phyloP scores from a whole-genome alignment of 495 filamentous ascomycete genomes.

The Barbatosphaeria neglecta region DNA sequence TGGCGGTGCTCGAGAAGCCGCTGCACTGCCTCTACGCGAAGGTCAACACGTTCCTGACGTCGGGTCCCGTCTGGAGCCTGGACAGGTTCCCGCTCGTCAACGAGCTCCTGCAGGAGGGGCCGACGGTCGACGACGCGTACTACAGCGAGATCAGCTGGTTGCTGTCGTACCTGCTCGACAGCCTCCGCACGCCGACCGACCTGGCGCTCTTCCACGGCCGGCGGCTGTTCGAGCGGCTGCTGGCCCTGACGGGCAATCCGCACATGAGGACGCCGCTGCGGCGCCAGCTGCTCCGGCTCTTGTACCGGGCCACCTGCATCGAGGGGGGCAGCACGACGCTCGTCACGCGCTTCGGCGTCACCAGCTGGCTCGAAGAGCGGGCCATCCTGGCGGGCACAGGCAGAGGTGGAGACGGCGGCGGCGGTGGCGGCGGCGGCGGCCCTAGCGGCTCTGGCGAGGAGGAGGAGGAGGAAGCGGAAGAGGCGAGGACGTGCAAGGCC shows the following conservation, averaged over 20 bases:
- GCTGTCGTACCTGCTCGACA: constrained; percentile 59
- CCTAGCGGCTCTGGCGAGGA: no score
- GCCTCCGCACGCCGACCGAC: constrained; percentile 44
- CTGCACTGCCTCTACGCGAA: constrained; percentile 77
- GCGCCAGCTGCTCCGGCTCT: constrained; percentile 57
- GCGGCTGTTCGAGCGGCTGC: constrained; percentile 66
- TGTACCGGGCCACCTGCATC: constrained; percentile 62
- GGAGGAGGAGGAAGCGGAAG: no score
- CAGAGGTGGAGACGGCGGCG: no score
- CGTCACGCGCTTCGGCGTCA: constrained; percentile 68
- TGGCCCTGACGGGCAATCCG: constrained; percentile 58
- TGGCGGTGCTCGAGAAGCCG: constrained; percentile 61
- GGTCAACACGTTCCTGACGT: constrained; percentile 72
- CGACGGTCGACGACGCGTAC: constrained; percentile 60
- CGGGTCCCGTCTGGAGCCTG: constrained; percentile 59
- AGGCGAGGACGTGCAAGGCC: constrained; percentile 41
- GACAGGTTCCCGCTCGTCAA: constrained; percentile 68
- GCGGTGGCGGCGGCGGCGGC: no score
- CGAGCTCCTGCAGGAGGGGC: constrained; percentile 56
- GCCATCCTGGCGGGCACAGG: constrained; percentile 42
- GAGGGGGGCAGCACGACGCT: constrained; percentile 74
- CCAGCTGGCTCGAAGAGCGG: constrained; percentile 66
- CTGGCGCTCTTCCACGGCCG: constrained; percentile 73
- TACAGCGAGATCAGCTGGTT: constrained; percentile 74
- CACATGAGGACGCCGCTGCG: constrained; percentile 46